Evolutionary conservation across 1,284 basidiomycete species (phyloP).

Genomic region (Ustilago loliicola): DNA sequence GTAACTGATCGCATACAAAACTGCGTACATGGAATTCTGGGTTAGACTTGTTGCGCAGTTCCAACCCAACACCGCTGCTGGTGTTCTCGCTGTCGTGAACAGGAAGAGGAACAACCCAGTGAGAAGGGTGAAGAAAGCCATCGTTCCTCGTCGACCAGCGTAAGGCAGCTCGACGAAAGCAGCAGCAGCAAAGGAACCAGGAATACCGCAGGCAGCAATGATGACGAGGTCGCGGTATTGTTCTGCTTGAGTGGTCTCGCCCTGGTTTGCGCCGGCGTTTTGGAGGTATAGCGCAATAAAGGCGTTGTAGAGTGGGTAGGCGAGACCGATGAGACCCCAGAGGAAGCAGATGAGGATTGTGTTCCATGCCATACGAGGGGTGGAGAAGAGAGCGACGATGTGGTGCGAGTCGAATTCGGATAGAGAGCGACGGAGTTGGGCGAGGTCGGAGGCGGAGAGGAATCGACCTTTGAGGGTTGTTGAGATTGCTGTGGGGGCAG

Average conservation of each 20-base stretch:
- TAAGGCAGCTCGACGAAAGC: slow-evolving; percentile 76
- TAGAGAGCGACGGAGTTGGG: slow-evolving; percentile 31
- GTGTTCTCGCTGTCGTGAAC: slow-evolving; percentile 78
- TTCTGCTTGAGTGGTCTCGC: slow-evolving; percentile 72
- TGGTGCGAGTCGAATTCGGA: slow-evolving; percentile 71
- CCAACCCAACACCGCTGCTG: slow-evolving; percentile 78
- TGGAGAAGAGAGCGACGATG: slow-evolving; percentile 77
- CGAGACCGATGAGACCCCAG: slow-evolving; percentile 80
- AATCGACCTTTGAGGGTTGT: slow-evolving; percentile 19
- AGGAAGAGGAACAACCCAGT: slow-evolving; percentile 80
- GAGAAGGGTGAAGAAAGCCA: slow-evolving; percentile 77
- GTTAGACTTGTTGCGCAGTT: slow-evolving; percentile 77
- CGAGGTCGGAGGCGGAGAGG: slow-evolving; percentile 32
- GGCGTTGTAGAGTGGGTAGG: slow-evolving; percentile 80
- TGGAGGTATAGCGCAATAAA: slow-evolving; percentile 77
- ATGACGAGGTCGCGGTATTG: slow-evolving; percentile 76
- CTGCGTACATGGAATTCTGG: slow-evolving; percentile 79
- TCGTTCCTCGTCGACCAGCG: slow-evolving; percentile 77
- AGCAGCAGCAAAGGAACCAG: slow-evolving; percentile 76
- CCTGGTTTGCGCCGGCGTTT: slow-evolving; percentile 72
- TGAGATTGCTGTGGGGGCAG: slow-evolving; percentile 5
- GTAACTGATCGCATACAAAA: slow-evolving; percentile 76
- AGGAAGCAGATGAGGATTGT: slow-evolving; percentile 76
- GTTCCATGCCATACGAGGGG: slow-evolving; percentile 77
- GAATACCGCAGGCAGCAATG: slow-evolving; percentile 77